Base-by-base conservation (phyloP, 1,284 basidiomycete genomes). In the Cutaneotrichosporon sp. region DNA sequence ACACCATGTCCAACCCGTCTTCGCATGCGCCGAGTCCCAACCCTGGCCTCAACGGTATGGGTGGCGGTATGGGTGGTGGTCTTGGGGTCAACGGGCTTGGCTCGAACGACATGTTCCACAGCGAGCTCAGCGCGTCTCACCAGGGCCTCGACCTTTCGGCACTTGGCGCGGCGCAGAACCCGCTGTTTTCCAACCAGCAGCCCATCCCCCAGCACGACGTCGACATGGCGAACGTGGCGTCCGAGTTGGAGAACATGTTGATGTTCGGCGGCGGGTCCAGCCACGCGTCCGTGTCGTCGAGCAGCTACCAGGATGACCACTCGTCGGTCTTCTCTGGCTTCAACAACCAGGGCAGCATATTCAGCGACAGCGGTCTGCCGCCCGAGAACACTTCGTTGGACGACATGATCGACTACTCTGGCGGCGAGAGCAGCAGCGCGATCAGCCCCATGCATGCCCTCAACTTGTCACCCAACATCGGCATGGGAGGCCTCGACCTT, bases 381-480 rank as follows among this genome's bases (percentile, higher is more conserved):
- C 74, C 75, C 3, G 68, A 68, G 25, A 67, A 69, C 25, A 68
- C 64, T 56, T 36, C 51, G 11, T 69, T 75, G 60, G 72, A 76
- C 57, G 68, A 69, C 43, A 74, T 75, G 64, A 69, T 75, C 43
- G 72, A 77, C 58, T 76, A 72, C 59, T 71, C 76, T 11, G 75
- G 74, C 27, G 75, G 68, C 11, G 69, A 73, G 49, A 67, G 60
- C 70, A 60, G 54, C 47, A 59, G 55, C 51, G 66, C 54, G 7
- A 47, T 65, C 43, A 67, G 61, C 49, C 65, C 59, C 6, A 63
- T 62, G 59, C 63, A 63, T 52, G 60, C 57, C 58, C 56, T 62
- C 66, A 61, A 55, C 56, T 59, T 62, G 43, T 67, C 58, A n/a
- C 62, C 64, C 11, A 55, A 57, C 5, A 54, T 64, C 34, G 51